Evolutionary conservation across 2,329 filamentous ascomycete species (phyloP).

Genomic region (Xylariaceae sp.): DNA sequence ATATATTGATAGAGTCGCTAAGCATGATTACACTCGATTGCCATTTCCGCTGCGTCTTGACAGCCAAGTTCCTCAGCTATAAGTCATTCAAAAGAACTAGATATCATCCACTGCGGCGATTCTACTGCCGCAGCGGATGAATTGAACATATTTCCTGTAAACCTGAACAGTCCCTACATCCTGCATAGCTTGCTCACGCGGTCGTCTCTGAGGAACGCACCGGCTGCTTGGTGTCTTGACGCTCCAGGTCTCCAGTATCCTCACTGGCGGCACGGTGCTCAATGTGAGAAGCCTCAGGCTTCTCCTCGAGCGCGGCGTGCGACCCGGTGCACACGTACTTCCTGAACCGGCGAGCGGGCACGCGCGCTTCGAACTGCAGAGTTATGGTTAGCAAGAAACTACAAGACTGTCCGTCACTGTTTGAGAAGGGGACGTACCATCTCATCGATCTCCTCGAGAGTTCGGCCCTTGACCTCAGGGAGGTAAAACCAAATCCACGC

Average conservation of each 20-base stretch:
- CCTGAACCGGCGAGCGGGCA: slow-evolving; percentile 33
- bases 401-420: slow-evolving; percentile 11
- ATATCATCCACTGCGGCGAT: too few relatives aligned
- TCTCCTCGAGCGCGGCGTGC: slow-evolving; percentile 19
- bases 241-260: neutral
- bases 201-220: neutral
- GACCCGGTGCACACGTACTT: slow-evolving; percentile 31
- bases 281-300: slow-evolving; percentile 13
- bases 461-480: slow-evolving; percentile 50
- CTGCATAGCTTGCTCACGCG: too few relatives aligned
- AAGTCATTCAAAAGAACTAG: too few relatives aligned
- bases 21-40: too few relatives aligned
- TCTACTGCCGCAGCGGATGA: too few relatives aligned
- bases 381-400: slow-evolving; percentile 3
- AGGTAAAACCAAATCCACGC: slow-evolving; percentile 44
- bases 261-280: slow-evolving; percentile 10
- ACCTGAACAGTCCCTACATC: too few relatives aligned
- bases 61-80: too few relatives aligned
- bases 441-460: slow-evolving; percentile 50
- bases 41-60: too few relatives aligned
- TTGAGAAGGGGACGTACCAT: slow-evolving; percentile 34
- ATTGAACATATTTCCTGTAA: too few relatives aligned
- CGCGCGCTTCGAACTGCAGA: slow-evolving; percentile 31
- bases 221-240: neutral
- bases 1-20: too few relatives aligned